Evolutionary conservation across 2,329 filamentous ascomycete genomes (phyloP).

Genomic region (Fusarium begoniae): DNA sequence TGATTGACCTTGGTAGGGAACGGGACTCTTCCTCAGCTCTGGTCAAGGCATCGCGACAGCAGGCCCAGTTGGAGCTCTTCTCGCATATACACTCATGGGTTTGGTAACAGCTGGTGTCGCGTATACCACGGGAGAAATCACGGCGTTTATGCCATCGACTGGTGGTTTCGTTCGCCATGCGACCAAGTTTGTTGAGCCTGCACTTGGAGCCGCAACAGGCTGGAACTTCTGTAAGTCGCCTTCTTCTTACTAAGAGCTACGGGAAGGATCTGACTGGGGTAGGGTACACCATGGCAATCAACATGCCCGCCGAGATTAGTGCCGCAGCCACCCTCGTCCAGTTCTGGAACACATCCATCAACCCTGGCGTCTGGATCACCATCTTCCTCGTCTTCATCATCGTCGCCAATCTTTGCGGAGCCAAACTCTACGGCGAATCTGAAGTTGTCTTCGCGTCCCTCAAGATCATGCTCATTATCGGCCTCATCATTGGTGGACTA

Average conservation of each 20-base stretch:
- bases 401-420: background rate
- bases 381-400: background rate
- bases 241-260: too few relatives aligned
- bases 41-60: background rate
- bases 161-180: background rate
- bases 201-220: background rate
- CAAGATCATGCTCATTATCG: background rate
- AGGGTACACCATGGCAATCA: background rate
- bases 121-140: background rate
- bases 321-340: background rate
- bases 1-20: background rate
- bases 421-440: background rate
- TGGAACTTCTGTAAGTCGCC: conserved; percentile 2
- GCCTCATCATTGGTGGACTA: background rate
- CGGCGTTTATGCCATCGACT: background rate
- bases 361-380: background rate
- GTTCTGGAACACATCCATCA: background rate
- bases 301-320: background rate
- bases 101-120: background rate
- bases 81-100: background rate
- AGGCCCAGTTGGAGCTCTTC: background rate
- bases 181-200: background rate
- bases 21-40: background rate
- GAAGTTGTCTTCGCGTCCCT: background rate
- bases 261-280: background rate